Percentiles rank a stretch among this genome's conserved stretches.
phyloP scores from a whole-genome alignment of 768 basidiomycete species.

The Sarcomyxa edulis region DNA sequence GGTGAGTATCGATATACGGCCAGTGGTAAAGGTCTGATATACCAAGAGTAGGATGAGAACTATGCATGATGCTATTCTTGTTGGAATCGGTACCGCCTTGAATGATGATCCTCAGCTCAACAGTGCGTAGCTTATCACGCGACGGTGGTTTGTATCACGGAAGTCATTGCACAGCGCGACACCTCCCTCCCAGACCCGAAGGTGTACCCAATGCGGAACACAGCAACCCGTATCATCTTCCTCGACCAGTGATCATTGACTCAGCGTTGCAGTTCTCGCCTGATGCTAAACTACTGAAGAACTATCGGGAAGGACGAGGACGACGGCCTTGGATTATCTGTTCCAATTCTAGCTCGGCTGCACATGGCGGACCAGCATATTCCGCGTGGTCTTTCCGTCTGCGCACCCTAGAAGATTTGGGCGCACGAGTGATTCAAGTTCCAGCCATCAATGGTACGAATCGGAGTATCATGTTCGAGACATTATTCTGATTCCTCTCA shows the following conservation, averaged over 20 bases:
- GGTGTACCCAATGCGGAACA: conserved; percentile 14
- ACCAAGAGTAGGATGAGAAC: conserved; percentile 66
- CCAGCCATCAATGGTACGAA: conserved; percentile 31
- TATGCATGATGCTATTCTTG: conserved; percentile 88
- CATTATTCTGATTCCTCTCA: background rate
- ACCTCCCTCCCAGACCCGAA: conserved; percentile 39
- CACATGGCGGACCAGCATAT: too few species aligned
- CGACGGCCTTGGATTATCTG: conserved; percentile 73
- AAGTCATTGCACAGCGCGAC: conserved; percentile 37
- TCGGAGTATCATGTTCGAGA: background rate
- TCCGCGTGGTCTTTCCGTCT: too few species aligned
- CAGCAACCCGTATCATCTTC: conserved; percentile 40
- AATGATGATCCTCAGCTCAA: conserved; percentile 96
- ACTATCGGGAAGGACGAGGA: conserved; percentile 54
- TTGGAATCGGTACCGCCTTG: conserved; percentile 85
- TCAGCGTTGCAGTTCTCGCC: conserved; percentile 59
- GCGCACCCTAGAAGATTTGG: conserved; percentile 58
- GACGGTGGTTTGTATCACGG: background rate
- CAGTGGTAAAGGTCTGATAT: conserved; percentile 2
- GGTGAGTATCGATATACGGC: conserved; percentile 38
- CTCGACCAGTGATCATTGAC: conserved; percentile 85
- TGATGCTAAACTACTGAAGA: conserved; percentile 65
- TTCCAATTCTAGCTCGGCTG: conserved; percentile 15
- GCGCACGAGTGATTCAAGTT: conserved; percentile 61
- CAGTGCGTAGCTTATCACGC: conserved; percentile 38